These are phyloP conservation scores for Mediolabrus comicus DNA, from an alignment of 108 stramenopile species.

Conservation along the genomic window DNA sequence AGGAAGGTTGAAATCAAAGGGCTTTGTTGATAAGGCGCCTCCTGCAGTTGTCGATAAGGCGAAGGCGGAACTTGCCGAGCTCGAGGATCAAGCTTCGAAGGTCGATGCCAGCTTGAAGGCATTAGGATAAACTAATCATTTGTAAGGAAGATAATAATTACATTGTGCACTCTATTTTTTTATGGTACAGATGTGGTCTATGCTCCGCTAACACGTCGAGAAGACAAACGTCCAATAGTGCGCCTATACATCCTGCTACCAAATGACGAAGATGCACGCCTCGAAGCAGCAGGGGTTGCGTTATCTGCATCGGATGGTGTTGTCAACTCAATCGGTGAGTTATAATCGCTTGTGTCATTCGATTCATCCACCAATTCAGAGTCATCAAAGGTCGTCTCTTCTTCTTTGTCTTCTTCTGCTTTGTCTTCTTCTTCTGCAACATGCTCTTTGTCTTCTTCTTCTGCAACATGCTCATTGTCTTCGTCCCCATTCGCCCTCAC, in stretches of 20 bases:
- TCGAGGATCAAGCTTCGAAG: conserved; percentile 83
- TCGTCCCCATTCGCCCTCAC: not conserved
- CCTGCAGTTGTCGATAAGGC: conserved; percentile 83
- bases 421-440: not conserved
- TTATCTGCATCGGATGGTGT: not conserved
- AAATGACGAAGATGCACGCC: conserved; percentile 18
- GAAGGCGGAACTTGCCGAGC: conserved; percentile 70
- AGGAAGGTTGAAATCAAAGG: conserved; percentile 73
- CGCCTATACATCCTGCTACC: conserved; percentile 32
- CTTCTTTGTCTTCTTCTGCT: not conserved
- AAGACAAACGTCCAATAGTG: conserved; percentile 32
- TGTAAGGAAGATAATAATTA: not conserved
- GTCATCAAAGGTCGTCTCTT: not conserved
- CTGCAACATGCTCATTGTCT: not conserved
- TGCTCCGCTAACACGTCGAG: not conserved
- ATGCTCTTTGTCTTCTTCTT: too few species aligned
- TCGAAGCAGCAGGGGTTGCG: not conserved
- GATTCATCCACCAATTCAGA: not conserved
- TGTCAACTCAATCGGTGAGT: not conserved
- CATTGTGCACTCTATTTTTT: not conserved
- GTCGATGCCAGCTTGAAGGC: conserved; percentile 44
- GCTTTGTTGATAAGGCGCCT: conserved; percentile 89
- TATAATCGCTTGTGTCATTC: not conserved
- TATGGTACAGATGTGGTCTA: not conserved
- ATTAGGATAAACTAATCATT: conserved; percentile 3